Evolutionary conservation across 805 yeast species (phyloP), one percentile per base, ranked within the genome.

Genomic region (Blastobotrys muscicola): DNA sequence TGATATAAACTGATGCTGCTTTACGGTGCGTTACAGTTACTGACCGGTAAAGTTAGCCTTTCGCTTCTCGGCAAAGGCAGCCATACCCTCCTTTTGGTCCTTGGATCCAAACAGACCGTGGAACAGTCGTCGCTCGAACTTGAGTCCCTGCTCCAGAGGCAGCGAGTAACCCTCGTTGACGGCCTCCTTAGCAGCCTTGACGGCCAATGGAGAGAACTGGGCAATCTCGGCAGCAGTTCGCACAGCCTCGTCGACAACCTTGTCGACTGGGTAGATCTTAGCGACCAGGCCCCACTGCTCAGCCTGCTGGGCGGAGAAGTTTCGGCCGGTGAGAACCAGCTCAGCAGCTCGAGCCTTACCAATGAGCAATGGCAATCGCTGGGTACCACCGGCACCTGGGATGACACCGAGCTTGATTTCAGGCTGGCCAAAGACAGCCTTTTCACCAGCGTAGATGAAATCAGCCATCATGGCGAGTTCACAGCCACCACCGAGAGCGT

Each of bases 401-500:
- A 71, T 63, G 13, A 72, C 63, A 3, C 78, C 79, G 20, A 74
- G 60, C 46, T 67, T 69, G 53, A 74, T 70, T 55, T 74, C 79
- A 20, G 79, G 79, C 55, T 73, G 77, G 8, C 78, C 79, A 50
- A 74, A 72, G 34, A 55, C 56, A 13, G 78, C 75, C 45, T 60
- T 59, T 33, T 66, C 66, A 13, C 76, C 73, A 12, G 74, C 73
- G 45, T 73, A 73, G 38, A 74, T 57, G 45, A 74, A 68, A 50
- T 74, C 79, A 33, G 70, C 65, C 59, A 66, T 60, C 77, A 74
- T 71, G 14, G 78, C 78, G 33, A 74, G 55, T 53, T 74, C 79
- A 46, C 75, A 72, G 14, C 78, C 79, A 13, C 79, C 79, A 23
- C 79, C 79, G 9, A 74, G 65, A 2, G 77, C 77, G 49, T 57